Conservation (phyloP, 2,329 filamentous ascomycete species). For the Fusarium avenaceum region DNA sequence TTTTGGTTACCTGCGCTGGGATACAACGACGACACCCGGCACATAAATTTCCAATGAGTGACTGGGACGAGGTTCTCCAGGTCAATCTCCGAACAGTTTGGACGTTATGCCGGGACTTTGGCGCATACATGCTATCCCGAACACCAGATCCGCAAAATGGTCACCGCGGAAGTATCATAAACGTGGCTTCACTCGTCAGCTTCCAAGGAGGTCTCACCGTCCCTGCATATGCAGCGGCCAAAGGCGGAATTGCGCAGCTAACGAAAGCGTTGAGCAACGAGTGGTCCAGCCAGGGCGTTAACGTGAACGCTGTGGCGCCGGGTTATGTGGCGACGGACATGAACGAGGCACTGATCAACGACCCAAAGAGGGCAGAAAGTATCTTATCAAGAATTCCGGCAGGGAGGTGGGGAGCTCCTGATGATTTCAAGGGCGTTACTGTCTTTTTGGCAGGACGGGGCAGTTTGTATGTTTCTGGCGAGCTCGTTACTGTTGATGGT, state of each 20-base stretch:
- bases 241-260: constrained; percentile 86
- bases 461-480: constrained; percentile 84
- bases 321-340: constrained; percentile 93
- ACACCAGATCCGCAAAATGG: constrained; percentile 60
- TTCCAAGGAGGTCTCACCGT: constrained; percentile 92
- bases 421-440: constrained; percentile 87
- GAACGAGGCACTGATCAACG: constrained; percentile 84
- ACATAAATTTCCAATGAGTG: constrained; percentile 79
- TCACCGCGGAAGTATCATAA: constrained; percentile 81
- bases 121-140: constrained; percentile 79
- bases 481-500: constrained; percentile 86
- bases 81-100: constrained; percentile 89
- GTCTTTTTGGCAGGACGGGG: constrained; percentile 82
- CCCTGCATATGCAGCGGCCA: constrained; percentile 86
- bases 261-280: constrained; percentile 91
- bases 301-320: constrained; percentile 88
- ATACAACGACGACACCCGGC: constrained; percentile 85
- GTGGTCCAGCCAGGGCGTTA: constrained; percentile 83
- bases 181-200: constrained; percentile 82
- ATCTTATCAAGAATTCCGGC: constrained; percentile 87
- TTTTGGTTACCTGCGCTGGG: constrained; percentile 87
- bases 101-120: constrained; percentile 80
- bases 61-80: constrained; percentile 83
- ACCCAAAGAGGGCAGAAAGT: constrained; percentile 75
- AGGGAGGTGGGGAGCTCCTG: constrained; percentile 83